A percentile compares a stretch with the other conserved stretches of the same genome.
These are phyloP conservation scores for Colletotrichum phormii DNA, from an alignment of 2,329 filamentous ascomycete species.

Conservation along the genomic window DNA sequence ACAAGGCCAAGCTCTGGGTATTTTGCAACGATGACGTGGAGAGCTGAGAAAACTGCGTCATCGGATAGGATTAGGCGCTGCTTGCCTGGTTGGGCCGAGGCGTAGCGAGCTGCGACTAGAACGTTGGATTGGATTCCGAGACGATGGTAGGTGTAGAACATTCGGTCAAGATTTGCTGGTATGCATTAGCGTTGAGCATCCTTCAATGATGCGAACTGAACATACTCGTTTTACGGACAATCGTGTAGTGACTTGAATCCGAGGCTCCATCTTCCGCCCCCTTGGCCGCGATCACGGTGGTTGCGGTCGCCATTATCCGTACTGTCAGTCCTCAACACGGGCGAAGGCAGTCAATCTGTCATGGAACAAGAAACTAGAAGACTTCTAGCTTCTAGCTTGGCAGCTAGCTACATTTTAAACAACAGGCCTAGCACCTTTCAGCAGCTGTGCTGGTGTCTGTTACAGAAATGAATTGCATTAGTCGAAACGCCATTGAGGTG, in stretches of 20 bases:
- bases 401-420: background rate
- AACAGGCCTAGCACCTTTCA: background rate
- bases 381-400: background rate
- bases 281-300: background rate
- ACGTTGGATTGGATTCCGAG: conserved; percentile 42
- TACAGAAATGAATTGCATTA: background rate
- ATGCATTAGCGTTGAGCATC: background rate
- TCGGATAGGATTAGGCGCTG: conserved; percentile 15
- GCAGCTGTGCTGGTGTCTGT: background rate
- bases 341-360: background rate
- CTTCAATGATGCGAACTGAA: background rate
- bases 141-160: conserved; percentile 39
- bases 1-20: conserved; percentile 38
- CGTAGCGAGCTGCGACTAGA: conserved; percentile 39
- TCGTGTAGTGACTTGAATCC: conserved; percentile 1
- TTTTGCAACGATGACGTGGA: conserved; percentile 34
- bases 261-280: background rate
- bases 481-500: background rate
- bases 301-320: background rate
- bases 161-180: conserved; percentile 32
- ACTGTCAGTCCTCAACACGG: background rate
- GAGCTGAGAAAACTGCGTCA: conserved; percentile 34
- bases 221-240: conserved; percentile 20
- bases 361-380: background rate
- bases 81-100: background rate